Evolutionary conservation across 495 filamentous ascomycete genomes (phyloP).

Genomic region (Parmelia sp.): DNA sequence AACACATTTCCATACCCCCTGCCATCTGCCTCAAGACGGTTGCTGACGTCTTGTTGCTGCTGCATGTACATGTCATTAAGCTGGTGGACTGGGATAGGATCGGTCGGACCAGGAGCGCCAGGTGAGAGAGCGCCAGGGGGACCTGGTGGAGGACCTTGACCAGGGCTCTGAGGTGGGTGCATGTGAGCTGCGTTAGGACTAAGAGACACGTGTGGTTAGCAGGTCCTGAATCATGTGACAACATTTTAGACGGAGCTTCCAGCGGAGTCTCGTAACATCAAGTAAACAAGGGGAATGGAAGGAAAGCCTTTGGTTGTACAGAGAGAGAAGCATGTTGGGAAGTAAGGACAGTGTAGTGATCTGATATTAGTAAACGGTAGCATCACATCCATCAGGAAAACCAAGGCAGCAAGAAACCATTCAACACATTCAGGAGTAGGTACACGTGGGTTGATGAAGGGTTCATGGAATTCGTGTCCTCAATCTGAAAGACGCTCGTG

Average conservation of each 20-base stretch:
- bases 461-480: slow-evolving; percentile 23
- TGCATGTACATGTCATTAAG: slow-evolving; percentile 44
- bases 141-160: slow-evolving; percentile 36
- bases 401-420: slow-evolving; percentile 3
- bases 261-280: background rate
- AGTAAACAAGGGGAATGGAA: background rate
- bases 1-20: slow-evolving; percentile 43
- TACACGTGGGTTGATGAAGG: slow-evolving; percentile 17
- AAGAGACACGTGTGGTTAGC: slow-evolving; percentile 26
- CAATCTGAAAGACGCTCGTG: slow-evolving; percentile 15
- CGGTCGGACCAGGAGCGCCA: slow-evolving; percentile 38
- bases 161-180: slow-evolving; percentile 38
- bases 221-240: slow-evolving; percentile 4
- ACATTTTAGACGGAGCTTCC: background rate
- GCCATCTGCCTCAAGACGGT: slow-evolving; percentile 44
- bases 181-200: slow-evolving; percentile 45
- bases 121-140: slow-evolving; percentile 38
- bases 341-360: slow-evolving; percentile 1
- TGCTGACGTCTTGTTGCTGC: slow-evolving; percentile 36
- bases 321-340: background rate
- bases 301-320: background rate
- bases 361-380: background rate
- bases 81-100: slow-evolving; percentile 38
- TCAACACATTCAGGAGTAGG: slow-evolving; percentile 23
- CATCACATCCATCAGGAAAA: slow-evolving; percentile 1